A percentile compares a stretch with the other conserved stretches of the same genome.
Conservation (phyloP, 2,329 filamentous ascomycete species). For the Fusarium mangiferae region DNA sequence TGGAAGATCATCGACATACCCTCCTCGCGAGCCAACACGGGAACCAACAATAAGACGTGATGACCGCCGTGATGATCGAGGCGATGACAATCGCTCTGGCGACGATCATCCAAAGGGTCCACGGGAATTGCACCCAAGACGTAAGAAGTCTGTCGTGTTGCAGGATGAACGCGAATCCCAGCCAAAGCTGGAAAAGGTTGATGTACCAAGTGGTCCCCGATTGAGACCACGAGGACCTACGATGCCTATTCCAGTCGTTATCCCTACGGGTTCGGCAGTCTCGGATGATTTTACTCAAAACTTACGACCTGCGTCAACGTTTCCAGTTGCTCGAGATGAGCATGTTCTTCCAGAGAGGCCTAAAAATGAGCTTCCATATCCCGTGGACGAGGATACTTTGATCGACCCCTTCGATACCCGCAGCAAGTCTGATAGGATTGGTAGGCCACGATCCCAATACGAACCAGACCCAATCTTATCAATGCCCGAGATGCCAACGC, state of each 20-base stretch:
- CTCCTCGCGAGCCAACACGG: slow-evolving; percentile 22
- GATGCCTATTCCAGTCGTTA: slow-evolving; percentile 48
- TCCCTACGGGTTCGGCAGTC: slow-evolving; percentile 28
- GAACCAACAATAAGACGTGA: slow-evolving; percentile 25
- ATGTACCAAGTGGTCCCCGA: slow-evolving; percentile 36
- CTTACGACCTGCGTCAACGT: slow-evolving; percentile 46
- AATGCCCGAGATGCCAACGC: slow-evolving; percentile 42
- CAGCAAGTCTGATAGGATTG: slow-evolving; percentile 26
- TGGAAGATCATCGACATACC: slow-evolving; percentile 19
- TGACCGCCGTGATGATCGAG: slow-evolving; percentile 44
- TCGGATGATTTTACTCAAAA: slow-evolving; percentile 22
- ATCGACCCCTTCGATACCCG: slow-evolving; percentile 41
- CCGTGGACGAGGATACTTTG: slow-evolving; percentile 49
- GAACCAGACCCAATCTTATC: slow-evolving; percentile 34
- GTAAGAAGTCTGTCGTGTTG: slow-evolving; percentile 49
- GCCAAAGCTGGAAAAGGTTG: slow-evolving; percentile 40
- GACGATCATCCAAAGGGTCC: slow-evolving; percentile 51
- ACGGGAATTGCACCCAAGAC: slow-evolving; percentile 44
- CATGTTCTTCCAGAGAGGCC: slow-evolving; percentile 34
- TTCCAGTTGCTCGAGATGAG: slow-evolving; percentile 42
- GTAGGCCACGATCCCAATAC: slow-evolving; percentile 33
- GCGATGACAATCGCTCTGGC: slow-evolving; percentile 49
- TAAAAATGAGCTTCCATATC: slow-evolving; percentile 50
- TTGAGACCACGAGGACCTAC: slow-evolving; percentile 51
- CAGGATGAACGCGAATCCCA: slow-evolving; percentile 49